Base-by-base conservation (phyloP, 345 rosid species). In the Pugionium cornutum region DNA sequence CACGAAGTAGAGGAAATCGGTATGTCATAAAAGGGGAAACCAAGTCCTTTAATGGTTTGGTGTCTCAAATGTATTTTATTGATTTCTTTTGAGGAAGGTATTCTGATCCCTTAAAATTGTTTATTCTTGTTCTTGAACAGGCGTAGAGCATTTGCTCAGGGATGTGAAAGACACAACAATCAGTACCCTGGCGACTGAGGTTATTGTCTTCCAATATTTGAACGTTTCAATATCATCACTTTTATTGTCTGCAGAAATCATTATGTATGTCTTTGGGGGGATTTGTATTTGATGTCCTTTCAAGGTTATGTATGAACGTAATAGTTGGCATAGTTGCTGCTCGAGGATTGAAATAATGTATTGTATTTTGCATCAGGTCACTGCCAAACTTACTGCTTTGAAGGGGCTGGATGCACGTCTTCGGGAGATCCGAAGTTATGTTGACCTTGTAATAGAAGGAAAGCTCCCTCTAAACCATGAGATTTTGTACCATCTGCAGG, bases 1-100 rank as follows among this genome's bases (percentile, higher is more conserved):
- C 55, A 87, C 61, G 89, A 89, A 58, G 94, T 87, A 37, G 88
- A 89, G 84, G 91, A 87, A 81, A 89, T 87, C 47, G 97, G 97
- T 85, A 82, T 67, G 82, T 18, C 6, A 48, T n/a, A 4, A 31
- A 39, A 32, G 36, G 58, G 66, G 55, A 6, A 43, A 29, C 9
- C 26, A 48, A 7, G 7, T 57, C 34, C 5, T 35, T 27, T 50
- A 7, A 4, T 59, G 25, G 18, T 63, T 34, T 65, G 57, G 42
- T 37, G 55, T 49, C 44, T 61, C 10, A 31, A 7, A 26, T 8
- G 41, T 37, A 5, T 37, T 4, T 37, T 37, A 7, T 37, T 5
- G n/a, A 37, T 4, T 37, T 37, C 41, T 37, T 6, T 6, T 37
- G 41, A 37, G 18, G 18, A 18, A 18, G 18, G 18, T 18, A 18